phyloP scores from a whole-genome alignment of 768 basidiomycete species.

The Tylopilus sp. region DNA sequence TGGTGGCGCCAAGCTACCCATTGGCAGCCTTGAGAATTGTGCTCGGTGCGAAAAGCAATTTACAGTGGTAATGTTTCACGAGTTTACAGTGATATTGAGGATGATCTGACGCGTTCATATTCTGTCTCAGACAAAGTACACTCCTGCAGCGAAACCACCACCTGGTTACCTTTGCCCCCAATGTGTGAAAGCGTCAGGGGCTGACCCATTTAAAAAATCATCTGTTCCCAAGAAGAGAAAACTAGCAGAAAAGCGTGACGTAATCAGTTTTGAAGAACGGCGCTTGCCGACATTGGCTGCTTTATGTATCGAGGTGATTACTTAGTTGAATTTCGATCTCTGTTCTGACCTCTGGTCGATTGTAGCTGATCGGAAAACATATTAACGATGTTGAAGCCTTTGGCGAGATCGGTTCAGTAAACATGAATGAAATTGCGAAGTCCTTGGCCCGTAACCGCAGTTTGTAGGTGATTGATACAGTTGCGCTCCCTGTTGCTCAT shows the following conservation, averaged over 20 bases:
- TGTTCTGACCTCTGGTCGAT: not conserved
- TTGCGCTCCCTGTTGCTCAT: not conserved
- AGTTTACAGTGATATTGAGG: not conserved
- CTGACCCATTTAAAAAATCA: constrained; percentile 85
- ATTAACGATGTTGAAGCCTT: constrained; percentile 88
- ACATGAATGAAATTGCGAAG: constrained; percentile 80
- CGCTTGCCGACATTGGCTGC: constrained; percentile 69
- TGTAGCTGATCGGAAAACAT: constrained; percentile 74
- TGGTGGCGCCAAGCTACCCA: constrained; percentile 50
- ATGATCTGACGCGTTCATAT: not conserved
- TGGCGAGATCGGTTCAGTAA: constrained; percentile 83
- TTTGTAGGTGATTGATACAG: constrained; percentile 51
- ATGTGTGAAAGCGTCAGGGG: constrained; percentile 76
- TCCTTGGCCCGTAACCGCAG: constrained; percentile 78
- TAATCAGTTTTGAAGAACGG: constrained; percentile 67
- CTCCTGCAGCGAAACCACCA: constrained; percentile 64
- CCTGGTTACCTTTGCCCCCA: constrained; percentile 81
- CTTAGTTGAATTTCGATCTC: not conserved
- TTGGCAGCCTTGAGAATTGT: constrained; percentile 80
- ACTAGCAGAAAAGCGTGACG: constrained; percentile 60
- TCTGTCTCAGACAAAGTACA: constrained; percentile 86
- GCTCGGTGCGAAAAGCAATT: constrained; percentile 81
- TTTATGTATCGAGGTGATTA: constrained; percentile 70
- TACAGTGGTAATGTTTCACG: constrained; percentile 64
- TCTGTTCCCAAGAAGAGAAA: constrained; percentile 59